A percentile compares a stretch with the other conserved stretches of the same genome.
Evolutionary conservation across 331 rosid species (phyloP).

Genomic region (Dryas integrifolia): DNA sequence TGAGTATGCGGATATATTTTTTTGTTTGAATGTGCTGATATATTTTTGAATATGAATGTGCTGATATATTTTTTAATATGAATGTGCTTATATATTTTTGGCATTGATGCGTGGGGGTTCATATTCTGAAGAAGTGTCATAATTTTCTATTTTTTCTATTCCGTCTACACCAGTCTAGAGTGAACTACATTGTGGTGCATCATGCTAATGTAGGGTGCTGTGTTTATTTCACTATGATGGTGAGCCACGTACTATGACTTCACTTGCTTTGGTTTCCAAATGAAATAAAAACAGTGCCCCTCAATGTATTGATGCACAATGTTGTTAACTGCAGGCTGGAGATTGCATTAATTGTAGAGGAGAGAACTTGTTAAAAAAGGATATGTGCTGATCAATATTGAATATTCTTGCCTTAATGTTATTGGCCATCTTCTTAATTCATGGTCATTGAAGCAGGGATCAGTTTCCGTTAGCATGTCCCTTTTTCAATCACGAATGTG

Average conservation of each 20-base stretch:
- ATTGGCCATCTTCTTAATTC: constrained; percentile 24
- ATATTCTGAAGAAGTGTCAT: background rate
- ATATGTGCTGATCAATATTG: constrained; percentile 12
- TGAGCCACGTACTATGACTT: background rate
- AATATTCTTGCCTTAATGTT: constrained; percentile 17
- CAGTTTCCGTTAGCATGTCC: constrained; percentile 97
- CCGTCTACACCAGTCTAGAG: background rate
- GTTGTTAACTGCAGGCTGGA: constrained; percentile 16
- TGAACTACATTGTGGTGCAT: background rate
- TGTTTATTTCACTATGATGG: background rate
- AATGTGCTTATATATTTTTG: constrained; percentile 18
- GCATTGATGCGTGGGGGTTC: constrained; percentile 10
- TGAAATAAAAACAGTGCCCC: constrained; percentile 2
- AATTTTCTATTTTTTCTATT: background rate
- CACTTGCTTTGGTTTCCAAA: background rate
- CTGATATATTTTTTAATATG: too few species aligned
- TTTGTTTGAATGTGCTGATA: too few species aligned
- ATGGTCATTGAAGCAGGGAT: constrained; percentile 64
- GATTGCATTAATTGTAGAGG: constrained; percentile 16
- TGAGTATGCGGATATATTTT: too few species aligned
- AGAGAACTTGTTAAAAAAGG: background rate
- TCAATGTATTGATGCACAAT: constrained; percentile 17
- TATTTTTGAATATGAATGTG: too few species aligned
- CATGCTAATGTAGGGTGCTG: constrained; percentile 2
- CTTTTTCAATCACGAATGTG: constrained; percentile 86